Conservation (phyloP, 495 filamentous ascomycete species). For the Penicillium mononematosum region DNA sequence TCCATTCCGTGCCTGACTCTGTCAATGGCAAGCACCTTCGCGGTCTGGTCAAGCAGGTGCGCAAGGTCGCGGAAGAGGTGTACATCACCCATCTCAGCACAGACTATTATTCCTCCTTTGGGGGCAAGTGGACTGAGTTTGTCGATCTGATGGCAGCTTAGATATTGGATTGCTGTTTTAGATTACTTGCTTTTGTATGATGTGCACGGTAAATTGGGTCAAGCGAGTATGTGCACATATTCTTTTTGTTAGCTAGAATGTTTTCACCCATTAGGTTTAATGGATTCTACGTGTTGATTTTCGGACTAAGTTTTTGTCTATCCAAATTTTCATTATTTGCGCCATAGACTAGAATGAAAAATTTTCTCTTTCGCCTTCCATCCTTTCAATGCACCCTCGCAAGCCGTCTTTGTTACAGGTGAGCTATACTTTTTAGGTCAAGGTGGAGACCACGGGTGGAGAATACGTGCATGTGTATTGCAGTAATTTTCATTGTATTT, state of each 20-base stretch:
- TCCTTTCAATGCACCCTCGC: background rate
- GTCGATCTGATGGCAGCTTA: conserved; percentile 40
- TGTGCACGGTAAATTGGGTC: conserved; percentile 1
- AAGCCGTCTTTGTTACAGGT: background rate
- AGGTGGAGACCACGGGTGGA: background rate
- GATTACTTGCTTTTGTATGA: background rate
- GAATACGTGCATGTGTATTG: conserved; percentile 1
- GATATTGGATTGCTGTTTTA: background rate
- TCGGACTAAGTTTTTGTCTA: background rate
- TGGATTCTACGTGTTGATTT: background rate
- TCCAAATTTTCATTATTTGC: background rate
- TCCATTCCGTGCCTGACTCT: conserved; percentile 44
- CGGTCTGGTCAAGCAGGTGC: conserved; percentile 36
- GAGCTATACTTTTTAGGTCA: conserved; percentile 2
- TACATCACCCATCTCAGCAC: conserved; percentile 46
- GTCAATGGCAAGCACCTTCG: conserved; percentile 33
- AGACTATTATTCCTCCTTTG: conserved; percentile 49
- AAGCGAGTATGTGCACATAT: background rate
- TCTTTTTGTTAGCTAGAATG: background rate
- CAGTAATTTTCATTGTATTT: conserved; percentile 17
- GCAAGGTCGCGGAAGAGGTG: conserved; percentile 39
- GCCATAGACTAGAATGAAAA: background rate
- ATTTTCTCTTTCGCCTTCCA: background rate
- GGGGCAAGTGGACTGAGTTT: conserved; percentile 42
- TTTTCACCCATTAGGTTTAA: conserved; percentile 1